These are phyloP conservation scores for Candida taoyuanica DNA, from an alignment of 805 yeast species.

Conservation along the genomic window DNA sequence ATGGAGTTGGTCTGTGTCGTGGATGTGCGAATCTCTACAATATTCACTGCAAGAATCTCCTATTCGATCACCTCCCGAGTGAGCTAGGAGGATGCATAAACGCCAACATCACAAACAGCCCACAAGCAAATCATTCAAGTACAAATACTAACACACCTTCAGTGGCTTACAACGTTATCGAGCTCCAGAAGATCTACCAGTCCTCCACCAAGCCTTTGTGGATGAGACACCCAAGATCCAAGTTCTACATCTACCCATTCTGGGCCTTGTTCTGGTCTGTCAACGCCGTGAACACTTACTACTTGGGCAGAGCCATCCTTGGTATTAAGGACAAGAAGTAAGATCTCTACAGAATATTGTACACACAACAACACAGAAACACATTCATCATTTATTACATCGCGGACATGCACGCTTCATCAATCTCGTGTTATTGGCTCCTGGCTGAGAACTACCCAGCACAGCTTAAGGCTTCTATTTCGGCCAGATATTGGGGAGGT, in stretches of 20 bases:
- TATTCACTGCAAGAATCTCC: background rate
- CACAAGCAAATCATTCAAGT: background rate
- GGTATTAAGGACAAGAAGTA: constrained; percentile 53
- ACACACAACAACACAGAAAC: too few species aligned
- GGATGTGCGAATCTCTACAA: background rate
- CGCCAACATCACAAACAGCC: background rate
- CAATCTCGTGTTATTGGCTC: too few species aligned
- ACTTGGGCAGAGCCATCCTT: constrained; percentile 59
- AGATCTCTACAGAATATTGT: background rate
- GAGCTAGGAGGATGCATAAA: too few species aligned
- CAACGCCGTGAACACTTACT: constrained; percentile 24
- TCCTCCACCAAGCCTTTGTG: constrained; percentile 52
- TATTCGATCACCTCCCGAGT: background rate
- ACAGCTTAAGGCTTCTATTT: too few species aligned
- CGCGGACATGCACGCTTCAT: too few species aligned
- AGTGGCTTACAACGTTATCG: constrained; percentile 45
- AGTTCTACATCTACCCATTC: constrained; percentile 30
- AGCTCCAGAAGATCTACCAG: constrained; percentile 58
- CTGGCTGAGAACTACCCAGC: too few species aligned
- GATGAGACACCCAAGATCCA: constrained; percentile 42
- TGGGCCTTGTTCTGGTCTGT: constrained; percentile 28
- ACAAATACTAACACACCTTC: constrained; percentile 16
- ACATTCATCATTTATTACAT: background rate
- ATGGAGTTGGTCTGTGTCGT: too few species aligned
- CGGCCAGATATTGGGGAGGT: too few species aligned